Percentiles rank a stretch among this genome's conserved stretches.
Conservation (phyloP, 495 filamentous ascomycete genomes). For the Aspergillus indologenus region DNA sequence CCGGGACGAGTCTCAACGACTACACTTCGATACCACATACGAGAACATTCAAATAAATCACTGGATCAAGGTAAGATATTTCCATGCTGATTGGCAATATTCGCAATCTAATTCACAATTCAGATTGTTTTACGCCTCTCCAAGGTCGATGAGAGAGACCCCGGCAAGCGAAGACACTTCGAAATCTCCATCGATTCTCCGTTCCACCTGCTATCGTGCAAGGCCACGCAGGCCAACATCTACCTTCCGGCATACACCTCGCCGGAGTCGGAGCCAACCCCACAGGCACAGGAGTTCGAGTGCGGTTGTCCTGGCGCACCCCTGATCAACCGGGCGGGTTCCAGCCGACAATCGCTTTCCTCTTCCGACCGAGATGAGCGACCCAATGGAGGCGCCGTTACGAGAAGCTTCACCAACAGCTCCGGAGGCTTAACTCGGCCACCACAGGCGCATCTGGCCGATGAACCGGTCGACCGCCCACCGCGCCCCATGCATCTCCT, state of each 20-base stretch:
- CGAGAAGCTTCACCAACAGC: slow-evolving; percentile 46
- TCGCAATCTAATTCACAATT: background rate
- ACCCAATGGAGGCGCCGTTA: slow-evolving; percentile 23
- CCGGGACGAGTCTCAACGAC: slow-evolving; percentile 65
- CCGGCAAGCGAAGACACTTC: slow-evolving; percentile 84
- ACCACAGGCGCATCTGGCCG: slow-evolving; percentile 45
- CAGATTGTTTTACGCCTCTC: slow-evolving; percentile 97
- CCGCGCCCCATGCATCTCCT: slow-evolving; percentile 82
- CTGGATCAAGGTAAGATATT: slow-evolving; percentile 86
- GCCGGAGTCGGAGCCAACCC: slow-evolving; percentile 47
- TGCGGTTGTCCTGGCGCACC: slow-evolving; percentile 78
- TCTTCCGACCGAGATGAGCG: slow-evolving; percentile 26
- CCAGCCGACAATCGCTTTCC: slow-evolving; percentile 35
- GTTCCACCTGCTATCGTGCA: slow-evolving; percentile 93
- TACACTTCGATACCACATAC: slow-evolving; percentile 95
- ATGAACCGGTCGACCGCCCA: slow-evolving; percentile 40
- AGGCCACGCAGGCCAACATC: slow-evolving; percentile 87
- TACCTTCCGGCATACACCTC: slow-evolving; percentile 80
- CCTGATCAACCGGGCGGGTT: slow-evolving; percentile 35
- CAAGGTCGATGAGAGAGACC: slow-evolving; percentile 76
- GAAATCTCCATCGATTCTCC: slow-evolving; percentile 99
- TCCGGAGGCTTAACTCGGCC: slow-evolving; percentile 47
- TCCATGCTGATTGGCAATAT: background rate
- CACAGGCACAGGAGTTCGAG: slow-evolving; percentile 52
- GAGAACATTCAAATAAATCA: slow-evolving; percentile 95